Percentiles rank a stretch among this genome's conserved stretches.
phyloP scores from a whole-genome alignment of 1,139 yeast species.

The Lodderomyces pseudojiufengensis region DNA sequence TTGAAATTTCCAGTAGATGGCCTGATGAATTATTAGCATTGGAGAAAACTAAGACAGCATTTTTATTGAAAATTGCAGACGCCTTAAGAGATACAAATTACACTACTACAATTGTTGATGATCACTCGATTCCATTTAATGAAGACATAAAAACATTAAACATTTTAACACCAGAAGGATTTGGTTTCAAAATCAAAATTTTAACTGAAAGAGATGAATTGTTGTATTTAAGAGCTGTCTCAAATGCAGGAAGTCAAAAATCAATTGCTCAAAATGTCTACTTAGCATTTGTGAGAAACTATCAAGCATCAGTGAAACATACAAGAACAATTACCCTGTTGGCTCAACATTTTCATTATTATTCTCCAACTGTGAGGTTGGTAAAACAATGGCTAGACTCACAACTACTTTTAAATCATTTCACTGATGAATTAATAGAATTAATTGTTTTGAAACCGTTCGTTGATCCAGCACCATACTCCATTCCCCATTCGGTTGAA shows the following conservation, averaged over 20 bases:
- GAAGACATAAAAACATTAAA: slow-evolving; percentile 55
- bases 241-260: slow-evolving; percentile 57
- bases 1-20: slow-evolving; percentile 91
- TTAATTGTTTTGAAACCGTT: slow-evolving; percentile 79
- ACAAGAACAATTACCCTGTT: slow-evolving; percentile 72
- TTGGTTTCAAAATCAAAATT: slow-evolving; percentile 71
- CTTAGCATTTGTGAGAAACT: slow-evolving; percentile 62
- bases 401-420: slow-evolving; percentile 61
- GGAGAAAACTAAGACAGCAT: slow-evolving; percentile 89
- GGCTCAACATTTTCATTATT: slow-evolving; percentile 69
- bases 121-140: slow-evolving; percentile 65
- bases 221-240: slow-evolving; percentile 65
- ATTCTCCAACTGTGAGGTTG: slow-evolving; percentile 75
- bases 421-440: slow-evolving; percentile 77
- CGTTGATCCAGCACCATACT: slow-evolving; percentile 81
- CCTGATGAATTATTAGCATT: slow-evolving; percentile 86
- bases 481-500: slow-evolving; percentile 72
- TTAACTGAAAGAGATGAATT: slow-evolving; percentile 79
- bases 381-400: slow-evolving; percentile 86
- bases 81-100: slow-evolving; percentile 51
- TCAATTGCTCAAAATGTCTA: slow-evolving; percentile 59
- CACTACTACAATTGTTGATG: slow-evolving; percentile 56
- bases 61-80: slow-evolving; percentile 70
- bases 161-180: slow-evolving; percentile 82
- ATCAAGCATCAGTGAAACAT: slow-evolving; percentile 72